Percentiles rank a stretch among this genome's conserved stretches.
Evolutionary conservation across 148 eudicot species (phyloP).

Genomic region (Fallopia convolvulus): DNA sequence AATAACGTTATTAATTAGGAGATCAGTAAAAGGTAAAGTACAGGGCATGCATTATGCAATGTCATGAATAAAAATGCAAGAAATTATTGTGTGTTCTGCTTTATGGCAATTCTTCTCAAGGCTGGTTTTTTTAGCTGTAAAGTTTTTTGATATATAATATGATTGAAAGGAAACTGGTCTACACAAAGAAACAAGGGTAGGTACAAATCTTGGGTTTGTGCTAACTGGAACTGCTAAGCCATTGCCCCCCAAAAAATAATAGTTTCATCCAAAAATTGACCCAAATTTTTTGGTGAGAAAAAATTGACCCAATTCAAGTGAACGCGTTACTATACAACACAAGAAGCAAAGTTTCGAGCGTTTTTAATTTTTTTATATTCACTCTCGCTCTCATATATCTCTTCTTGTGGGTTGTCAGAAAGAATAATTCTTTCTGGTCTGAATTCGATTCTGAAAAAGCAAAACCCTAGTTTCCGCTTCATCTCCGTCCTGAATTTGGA

Average conservation of each 20-base stretch:
- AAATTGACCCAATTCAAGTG: neutral
- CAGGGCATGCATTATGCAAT: neutral
- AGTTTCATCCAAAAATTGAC: neutral
- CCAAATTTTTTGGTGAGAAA: neutral
- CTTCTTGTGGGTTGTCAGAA: neutral
- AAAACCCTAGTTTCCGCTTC: constrained; percentile 1
- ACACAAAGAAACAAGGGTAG: neutral
- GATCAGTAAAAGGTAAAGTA: neutral
- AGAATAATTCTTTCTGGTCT: neutral
- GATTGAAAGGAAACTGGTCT: neutral
- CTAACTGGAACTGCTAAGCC: neutral
- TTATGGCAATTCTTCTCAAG: neutral
- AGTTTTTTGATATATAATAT: neutral
- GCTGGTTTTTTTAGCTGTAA: neutral
- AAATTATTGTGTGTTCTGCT: neutral
- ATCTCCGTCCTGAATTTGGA: neutral
- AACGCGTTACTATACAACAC: neutral
- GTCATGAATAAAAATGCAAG: neutral
- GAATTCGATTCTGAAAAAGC: neutral
- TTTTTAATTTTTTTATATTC: neutral
- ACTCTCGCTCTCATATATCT: neutral
- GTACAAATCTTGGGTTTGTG: neutral
- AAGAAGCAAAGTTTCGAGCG: neutral
- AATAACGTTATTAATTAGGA: no score
- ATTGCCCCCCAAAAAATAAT: neutral